Percentiles rank a stretch among this genome's conserved stretches.
Conservation (phyloP, 768 basidiomycete genomes). For the Lentinula guzmanii region DNA sequence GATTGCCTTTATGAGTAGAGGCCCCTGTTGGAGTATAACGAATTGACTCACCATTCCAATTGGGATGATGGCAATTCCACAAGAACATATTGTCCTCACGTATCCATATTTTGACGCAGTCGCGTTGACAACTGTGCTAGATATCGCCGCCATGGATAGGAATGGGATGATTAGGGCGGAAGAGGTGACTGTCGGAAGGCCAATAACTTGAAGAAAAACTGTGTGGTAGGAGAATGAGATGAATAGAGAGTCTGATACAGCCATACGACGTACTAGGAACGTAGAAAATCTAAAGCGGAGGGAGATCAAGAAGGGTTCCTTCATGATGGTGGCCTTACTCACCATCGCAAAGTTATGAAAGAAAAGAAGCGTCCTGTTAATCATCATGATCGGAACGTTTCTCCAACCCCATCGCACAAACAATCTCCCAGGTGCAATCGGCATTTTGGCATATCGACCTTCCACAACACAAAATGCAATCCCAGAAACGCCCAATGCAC, state of each 20-base stretch:
- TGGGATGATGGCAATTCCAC: conserved; percentile 12
- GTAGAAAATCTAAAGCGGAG: conserved; percentile 16
- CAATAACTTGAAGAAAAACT: conserved; percentile 20
- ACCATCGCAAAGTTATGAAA: conserved; percentile 19
- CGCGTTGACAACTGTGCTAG: conserved; percentile 14
- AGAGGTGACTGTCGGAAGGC: conserved; percentile 13
- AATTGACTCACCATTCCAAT: conserved; percentile 14
- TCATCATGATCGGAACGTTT: conserved; percentile 19
- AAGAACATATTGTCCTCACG: conserved; percentile 9
- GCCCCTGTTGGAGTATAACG: neutral
- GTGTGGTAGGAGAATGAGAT: neutral
- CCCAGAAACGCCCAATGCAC: conserved; percentile 15
- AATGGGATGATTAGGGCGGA: conserved; percentile 19
- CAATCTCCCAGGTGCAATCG: conserved; percentile 15
- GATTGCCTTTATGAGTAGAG: neutral
- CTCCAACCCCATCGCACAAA: conserved; percentile 21
- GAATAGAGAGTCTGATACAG: neutral
- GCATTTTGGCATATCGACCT: conserved; percentile 12
- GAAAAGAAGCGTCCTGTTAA: conserved; percentile 15
- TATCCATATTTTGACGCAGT: conserved; percentile 11
- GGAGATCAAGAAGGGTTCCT: neutral
- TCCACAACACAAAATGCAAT: conserved; percentile 16
- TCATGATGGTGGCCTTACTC: neutral
- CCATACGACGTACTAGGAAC: conserved; percentile 12
- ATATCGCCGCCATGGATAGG: conserved; percentile 13